A percentile compares a stretch with the other conserved stretches of the same genome.
These are phyloP conservation scores for Ogataea trehalophila DNA, from an alignment of 805 yeast species.

Conservation along the genomic window DNA sequence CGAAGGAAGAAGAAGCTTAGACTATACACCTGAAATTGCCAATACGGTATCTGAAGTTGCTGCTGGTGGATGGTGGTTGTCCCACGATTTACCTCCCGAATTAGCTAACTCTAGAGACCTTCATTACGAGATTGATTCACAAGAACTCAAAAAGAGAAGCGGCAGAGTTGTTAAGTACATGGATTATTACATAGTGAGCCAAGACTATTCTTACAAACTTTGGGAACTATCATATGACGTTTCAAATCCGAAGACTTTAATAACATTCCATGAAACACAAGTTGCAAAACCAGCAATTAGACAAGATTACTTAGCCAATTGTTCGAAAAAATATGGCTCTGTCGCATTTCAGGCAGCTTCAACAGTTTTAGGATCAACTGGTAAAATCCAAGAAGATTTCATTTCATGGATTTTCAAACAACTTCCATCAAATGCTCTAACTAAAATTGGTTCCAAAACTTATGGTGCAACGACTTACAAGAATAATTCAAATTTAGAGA, in stretches of 20 bases:
- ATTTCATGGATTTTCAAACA: conserved; percentile 33
- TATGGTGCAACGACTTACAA: conserved; percentile 71
- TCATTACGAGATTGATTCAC: conserved; percentile 62
- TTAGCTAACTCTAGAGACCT: conserved; percentile 40
- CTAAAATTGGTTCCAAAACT: conserved; percentile 57
- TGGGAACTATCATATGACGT: conserved; percentile 54
- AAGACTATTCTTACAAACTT: conserved; percentile 64
- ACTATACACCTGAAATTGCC: conserved; percentile 16
- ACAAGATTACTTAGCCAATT: conserved; percentile 45
- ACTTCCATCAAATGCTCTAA: conserved; percentile 31
- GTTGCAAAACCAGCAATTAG: conserved; percentile 37
- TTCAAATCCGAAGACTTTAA: conserved; percentile 48
- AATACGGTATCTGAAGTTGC: background rate
- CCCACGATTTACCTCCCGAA: conserved; percentile 51
- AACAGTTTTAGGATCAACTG: conserved; percentile 30
- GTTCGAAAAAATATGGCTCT: conserved; percentile 48
- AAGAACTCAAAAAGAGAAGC: conserved; percentile 50
- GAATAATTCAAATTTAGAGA: conserved; percentile 45
- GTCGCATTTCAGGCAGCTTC: conserved; percentile 43
- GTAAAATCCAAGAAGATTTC: conserved; percentile 25
- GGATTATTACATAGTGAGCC: conserved; percentile 68
- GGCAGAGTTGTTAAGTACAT: conserved; percentile 44
- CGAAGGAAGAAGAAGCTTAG: conserved; percentile 7
- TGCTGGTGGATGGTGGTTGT: conserved; percentile 60
- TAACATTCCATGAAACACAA: conserved; percentile 32